phyloP scores from a whole-genome alignment of 1,284 basidiomycete genomes.

The Cerioporus squamosus region DNA sequence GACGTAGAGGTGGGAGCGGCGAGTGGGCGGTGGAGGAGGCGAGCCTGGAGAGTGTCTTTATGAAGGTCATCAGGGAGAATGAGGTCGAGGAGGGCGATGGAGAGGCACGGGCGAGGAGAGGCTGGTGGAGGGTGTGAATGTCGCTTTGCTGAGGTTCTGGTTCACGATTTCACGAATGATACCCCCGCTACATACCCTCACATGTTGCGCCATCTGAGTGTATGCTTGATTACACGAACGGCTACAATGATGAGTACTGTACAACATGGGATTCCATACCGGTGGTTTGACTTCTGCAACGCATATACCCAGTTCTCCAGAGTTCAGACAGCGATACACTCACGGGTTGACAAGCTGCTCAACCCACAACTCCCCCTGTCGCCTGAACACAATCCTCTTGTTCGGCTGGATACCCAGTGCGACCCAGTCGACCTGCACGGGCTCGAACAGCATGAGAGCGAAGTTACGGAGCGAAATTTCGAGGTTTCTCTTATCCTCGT shows the following conservation, averaged over 20 bases:
- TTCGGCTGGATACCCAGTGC: conserved; percentile 60
- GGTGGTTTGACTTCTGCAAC: not conserved
- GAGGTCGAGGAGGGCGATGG: conserved; percentile 5
- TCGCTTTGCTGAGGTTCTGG: not conserved
- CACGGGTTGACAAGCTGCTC: conserved; percentile 63
- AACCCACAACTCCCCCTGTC: conserved; percentile 47
- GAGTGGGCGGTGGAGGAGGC: conserved; percentile 4
- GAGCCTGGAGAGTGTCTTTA: conserved; percentile 54
- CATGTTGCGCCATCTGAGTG: too few species aligned
- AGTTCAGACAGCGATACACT: conserved; percentile 7
- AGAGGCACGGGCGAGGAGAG: not conserved
- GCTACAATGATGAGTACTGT: not conserved
- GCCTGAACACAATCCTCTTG: conserved; percentile 55
- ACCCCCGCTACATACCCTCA: too few species aligned
- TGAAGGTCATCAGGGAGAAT: conserved; percentile 75
- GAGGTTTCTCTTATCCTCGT: conserved; percentile 48
- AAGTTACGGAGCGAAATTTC: conserved; percentile 62
- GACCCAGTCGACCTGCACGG: conserved; percentile 63
- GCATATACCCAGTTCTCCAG: conserved; percentile 30
- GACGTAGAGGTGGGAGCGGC: not conserved
- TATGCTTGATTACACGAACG: not conserved
- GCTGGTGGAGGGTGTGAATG: not conserved
- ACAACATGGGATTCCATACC: not conserved
- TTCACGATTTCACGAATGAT: too few species aligned
- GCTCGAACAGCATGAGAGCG: conserved; percentile 67